Base-by-base conservation (phyloP, 2,329 filamentous ascomycete genomes). In the Metarhizium album region DNA sequence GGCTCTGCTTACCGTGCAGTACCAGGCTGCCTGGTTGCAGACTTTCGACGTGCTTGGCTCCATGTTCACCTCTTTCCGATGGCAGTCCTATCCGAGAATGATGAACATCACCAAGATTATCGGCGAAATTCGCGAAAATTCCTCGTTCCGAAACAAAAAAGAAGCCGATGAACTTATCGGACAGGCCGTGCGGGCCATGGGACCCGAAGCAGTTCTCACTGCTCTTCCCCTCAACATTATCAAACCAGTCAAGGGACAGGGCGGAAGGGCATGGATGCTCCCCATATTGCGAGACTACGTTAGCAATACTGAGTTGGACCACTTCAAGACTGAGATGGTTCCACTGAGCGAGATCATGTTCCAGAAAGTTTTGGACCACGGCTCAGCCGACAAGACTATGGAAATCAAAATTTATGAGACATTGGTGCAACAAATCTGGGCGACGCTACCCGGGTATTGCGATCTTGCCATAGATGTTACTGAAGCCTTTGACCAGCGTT, bases 381-480 rank as follows among this genome's bases (percentile, higher is more conserved):
- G 86, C 14, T 73, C 80, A 22, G 82, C 81, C 14, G 87, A 91
- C 63, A 96, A 95, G 75, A 93, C 89, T 0, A 90, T 95, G 78
- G 90, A 97, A 66, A 80, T 93, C 63, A 98, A 98, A 74, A 94
- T 98, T 53, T 98, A 93, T 64, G 91, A 98, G 70, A 97, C 93
- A 0, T 74, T 98, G 4, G 88, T 98, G 8, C 86, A 94, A 58
- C 93, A 98, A 64, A 90, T 91, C 42, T 98, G 93, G 93, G 89
- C 88, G 1, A 84, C 87, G 48, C 76, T 98, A 16, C 91, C 93
- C 0, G 93, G 93, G 1, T 98, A 96, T 71, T 97, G 93, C 66
- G 89, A 96, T 64, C 73, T 96, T 49, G 91, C 93, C 1, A 70
- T 95, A 35, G 93, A 98, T 62, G 63, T 91, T 42, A 70, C 68